Evolutionary conservation across 257 asterid species (phyloP), one percentile per base, ranked within the genome.

Genomic region (Nemophila menziesii): DNA sequence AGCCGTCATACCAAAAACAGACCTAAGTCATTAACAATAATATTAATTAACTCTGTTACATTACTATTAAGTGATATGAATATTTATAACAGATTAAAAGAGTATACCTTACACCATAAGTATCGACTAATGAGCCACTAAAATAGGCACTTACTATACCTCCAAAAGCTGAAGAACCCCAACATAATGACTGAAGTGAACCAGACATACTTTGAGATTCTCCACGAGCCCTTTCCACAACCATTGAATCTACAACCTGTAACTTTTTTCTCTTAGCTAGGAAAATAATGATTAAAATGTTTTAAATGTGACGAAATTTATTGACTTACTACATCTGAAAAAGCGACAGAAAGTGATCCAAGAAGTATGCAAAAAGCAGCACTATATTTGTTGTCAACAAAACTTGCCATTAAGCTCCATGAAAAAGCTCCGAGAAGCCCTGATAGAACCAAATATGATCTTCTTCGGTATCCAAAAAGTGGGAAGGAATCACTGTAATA

Each of bases 161-260:
- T 15, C 99, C 96, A 54, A 85, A 79, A 54, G 99, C 96, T 22
- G 99, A 85, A 12, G 99, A 90, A 33, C 99, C 96, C 99, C 99
- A 90, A 63, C 99, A 90, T 40, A 90, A 64, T 16, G 99, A 90
- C 72, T 90, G 96, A 57, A 90, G 94, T 44, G 99, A 90, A 49
- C 96, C 96, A 16, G 99, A 85, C 76, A 79, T 70, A 70, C 94
- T 90, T 48, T 90, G 98, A 43, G 96, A 90, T 68, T 90, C 98
- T 20, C 98, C 98, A 22, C 98, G 98, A 54, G 98, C 92, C 74
- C 92, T 79, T 68, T 85, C 96, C 22, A 85, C 96, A 57, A 90
- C 94, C 98, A 90, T 90, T 54, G 98, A 90, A 75, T 84, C 98
- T 52, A 90, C 96, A 52, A 90, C 98, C 98, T 90, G 58, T 58